Percentiles rank a stretch among this genome's conserved stretches.
These are phyloP conservation scores for Suillus plorans DNA, from an alignment of 768 basidiomycete species.

Conservation along the genomic window DNA sequence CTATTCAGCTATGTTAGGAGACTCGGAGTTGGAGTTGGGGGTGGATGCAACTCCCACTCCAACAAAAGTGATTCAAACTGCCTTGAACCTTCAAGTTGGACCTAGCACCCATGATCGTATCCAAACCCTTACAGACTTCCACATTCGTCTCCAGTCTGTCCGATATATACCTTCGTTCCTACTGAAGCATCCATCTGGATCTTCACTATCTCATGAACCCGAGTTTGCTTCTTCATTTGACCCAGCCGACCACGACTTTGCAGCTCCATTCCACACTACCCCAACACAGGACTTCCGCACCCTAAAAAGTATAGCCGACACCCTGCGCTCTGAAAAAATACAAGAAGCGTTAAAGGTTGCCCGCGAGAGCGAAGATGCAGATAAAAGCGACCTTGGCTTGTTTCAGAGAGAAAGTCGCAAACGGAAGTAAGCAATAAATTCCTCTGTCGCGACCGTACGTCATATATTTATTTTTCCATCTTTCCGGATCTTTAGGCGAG, in stretches of 20 bases:
- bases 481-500: constrained; percentile 35
- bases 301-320: constrained; percentile 47
- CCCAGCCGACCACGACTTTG: constrained; percentile 29
- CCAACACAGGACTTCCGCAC: constrained; percentile 44
- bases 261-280: constrained; percentile 25
- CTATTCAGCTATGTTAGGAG: not conserved
- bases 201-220: constrained; percentile 20
- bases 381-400: constrained; percentile 48
- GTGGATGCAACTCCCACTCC: constrained; percentile 5
- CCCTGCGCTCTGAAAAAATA: constrained; percentile 47
- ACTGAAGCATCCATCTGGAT: constrained; percentile 37
- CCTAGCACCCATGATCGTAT: constrained; percentile 43
- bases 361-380: constrained; percentile 51
- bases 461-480: not conserved
- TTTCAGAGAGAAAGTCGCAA: constrained; percentile 52
- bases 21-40: constrained; percentile 4
- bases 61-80: constrained; percentile 1
- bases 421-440: constrained; percentile 47
- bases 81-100: not conserved
- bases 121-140: constrained; percentile 45
- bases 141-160: constrained; percentile 41
- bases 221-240: constrained; percentile 30
- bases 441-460: not conserved
- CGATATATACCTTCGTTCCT: constrained; percentile 48
- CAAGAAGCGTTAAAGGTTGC: constrained; percentile 62